phyloP scores from a whole-genome alignment of 192 early-diverging fungal genomes.

The Spinellus fusiger region DNA sequence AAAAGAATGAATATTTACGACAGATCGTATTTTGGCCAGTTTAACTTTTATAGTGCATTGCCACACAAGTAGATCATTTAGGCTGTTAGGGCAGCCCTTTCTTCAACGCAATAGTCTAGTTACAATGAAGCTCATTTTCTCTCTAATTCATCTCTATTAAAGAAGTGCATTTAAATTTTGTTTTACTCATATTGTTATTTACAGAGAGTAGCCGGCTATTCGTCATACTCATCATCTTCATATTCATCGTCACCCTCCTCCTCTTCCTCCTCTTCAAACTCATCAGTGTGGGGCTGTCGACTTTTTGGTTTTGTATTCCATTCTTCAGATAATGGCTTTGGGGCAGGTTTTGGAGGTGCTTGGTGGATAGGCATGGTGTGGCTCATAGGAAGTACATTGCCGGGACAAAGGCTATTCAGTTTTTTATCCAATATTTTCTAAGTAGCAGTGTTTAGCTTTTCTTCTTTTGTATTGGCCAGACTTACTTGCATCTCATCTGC shows the following conservation, averaged over 20 bases:
- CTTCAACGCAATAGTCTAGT: no score
- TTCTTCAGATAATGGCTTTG: neutral
- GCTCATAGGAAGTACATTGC: neutral
- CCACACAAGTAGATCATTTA: no score
- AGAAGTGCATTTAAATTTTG: neutral
- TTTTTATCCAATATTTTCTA: conserved; percentile 12
- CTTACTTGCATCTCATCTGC: conserved; percentile 58
- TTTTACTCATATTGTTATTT: conserved; percentile 1
- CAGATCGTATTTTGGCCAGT: no score
- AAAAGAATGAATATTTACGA: no score
- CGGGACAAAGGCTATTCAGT: conserved; percentile 1
- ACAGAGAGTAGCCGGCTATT: neutral
- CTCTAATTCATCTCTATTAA: neutral
- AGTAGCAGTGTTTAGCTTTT: neutral
- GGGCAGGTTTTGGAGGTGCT: neutral
- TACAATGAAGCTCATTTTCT: neutral
- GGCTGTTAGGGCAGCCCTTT: no score
- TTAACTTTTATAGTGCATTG: no score
- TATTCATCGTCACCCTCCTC: neutral
- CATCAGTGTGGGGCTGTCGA: neutral
- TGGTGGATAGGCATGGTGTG: neutral
- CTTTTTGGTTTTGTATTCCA: neutral
- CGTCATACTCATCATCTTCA: neutral
- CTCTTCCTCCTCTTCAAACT: neutral
- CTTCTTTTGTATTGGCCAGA: neutral